Evolutionary conservation across 2,329 filamentous ascomycete species (phyloP).

Genomic region (Mycosphaerelloides madeirae): DNA sequence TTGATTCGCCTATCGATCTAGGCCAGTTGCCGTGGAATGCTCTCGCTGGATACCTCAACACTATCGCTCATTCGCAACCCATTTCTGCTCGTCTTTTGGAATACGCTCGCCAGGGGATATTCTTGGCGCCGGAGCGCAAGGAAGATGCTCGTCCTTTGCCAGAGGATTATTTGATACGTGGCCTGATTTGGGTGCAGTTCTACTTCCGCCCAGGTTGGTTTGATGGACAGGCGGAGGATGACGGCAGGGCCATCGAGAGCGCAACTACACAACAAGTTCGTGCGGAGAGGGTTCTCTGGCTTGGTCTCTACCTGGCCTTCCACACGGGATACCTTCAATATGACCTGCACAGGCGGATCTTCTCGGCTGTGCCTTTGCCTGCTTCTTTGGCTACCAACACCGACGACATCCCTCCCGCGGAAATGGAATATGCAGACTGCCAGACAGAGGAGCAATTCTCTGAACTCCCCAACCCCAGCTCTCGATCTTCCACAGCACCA

Average conservation of each 20-base stretch:
- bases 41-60: slow-evolving; percentile 51
- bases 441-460: slow-evolving; percentile 4
- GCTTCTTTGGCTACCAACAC: background rate
- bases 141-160: slow-evolving; percentile 53
- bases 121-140: slow-evolving; percentile 38
- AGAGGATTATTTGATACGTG: slow-evolving; percentile 64
- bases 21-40: slow-evolving; percentile 51
- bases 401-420: slow-evolving; percentile 4
- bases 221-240: slow-evolving; percentile 59
- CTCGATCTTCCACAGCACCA: slow-evolving; percentile 6
- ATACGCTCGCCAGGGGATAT: slow-evolving; percentile 33
- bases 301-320: slow-evolving; percentile 25
- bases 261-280: slow-evolving; percentile 11
- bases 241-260: slow-evolving; percentile 40
- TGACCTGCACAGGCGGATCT: slow-evolving; percentile 15
- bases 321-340: slow-evolving; percentile 21
- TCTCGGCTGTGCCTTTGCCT: slow-evolving; percentile 11
- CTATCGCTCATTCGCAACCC: slow-evolving; percentile 38
- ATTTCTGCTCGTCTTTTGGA: slow-evolving; percentile 36
- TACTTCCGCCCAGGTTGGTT: slow-evolving; percentile 61
- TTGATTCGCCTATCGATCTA: slow-evolving; percentile 24
- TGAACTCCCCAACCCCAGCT: background rate
- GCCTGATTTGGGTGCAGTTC: slow-evolving; percentile 55
- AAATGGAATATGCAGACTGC: slow-evolving; percentile 4
- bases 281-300: slow-evolving; percentile 24